Evolutionary conservation across 768 basidiomycete genomes (phyloP), one percentile per base, ranked within the genome.

Genomic region (Lyophyllum semitale): DNA sequence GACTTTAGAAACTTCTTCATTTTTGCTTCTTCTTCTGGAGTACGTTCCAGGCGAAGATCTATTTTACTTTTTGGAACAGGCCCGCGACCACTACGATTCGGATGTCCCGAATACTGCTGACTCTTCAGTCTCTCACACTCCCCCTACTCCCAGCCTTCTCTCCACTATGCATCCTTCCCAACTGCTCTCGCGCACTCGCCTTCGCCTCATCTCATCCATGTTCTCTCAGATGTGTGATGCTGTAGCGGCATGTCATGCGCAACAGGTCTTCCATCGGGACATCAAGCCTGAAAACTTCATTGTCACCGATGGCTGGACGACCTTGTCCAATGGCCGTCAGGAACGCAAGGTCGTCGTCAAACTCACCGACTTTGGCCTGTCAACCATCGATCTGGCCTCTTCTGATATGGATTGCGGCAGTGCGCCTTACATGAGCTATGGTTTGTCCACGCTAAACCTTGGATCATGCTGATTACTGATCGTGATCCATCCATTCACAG

Each of bases 201-300:
- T 99, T 26, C 89, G 91, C 15, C 84, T 99, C 61, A 94, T 99
- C 66, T 87, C 95, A 3, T 89, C 91, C 68, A 99, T 99, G 96
- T 98, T 99, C 72, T 78, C 85, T 18, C 97, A 98, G 74, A 99
- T 99, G 96, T 98, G 96, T 68, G 93, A 95, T 59, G 95, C 96
- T 41, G 95, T 99, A 12, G 92, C 93, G 3, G 85, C 89, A 6
- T 98, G 96, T 73, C 96, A 99, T 68, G 87, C 87, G 17, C 85
- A 88, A 58, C 88, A 88, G 33, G 91, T 99, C 58, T 93, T 88
- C 68, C 96, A 99, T 69, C 86, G 96, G 57, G 96, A 99, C 72
- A 98, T 99, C 82, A 99, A 99, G 76, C 96, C 96, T 0, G 96
- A 98, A 77, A 98, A 98, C 75, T 95, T 95, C 65, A 95, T 95